These are phyloP conservation scores for Asterophora lycoperdoides DNA, from an alignment of 768 basidiomycete species.

Conservation along the genomic window DNA sequence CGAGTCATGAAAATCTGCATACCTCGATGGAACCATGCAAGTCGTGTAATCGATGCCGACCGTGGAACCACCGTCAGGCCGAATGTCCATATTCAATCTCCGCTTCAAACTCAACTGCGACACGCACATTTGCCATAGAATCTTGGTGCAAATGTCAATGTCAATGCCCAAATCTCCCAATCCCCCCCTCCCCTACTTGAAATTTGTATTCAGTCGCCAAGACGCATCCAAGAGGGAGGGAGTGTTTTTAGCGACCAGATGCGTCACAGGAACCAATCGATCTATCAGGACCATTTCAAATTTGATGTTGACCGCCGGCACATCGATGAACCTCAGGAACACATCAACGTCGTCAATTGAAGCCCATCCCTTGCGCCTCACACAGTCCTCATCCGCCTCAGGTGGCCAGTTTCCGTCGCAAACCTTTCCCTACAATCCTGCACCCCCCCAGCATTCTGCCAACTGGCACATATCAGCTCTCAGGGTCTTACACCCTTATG, in stretches of 20 bases:
- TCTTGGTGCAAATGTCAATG: conserved; percentile 30
- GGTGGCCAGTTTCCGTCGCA: too few relatives aligned
- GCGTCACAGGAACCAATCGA: conserved; percentile 36
- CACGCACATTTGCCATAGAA: too few relatives aligned
- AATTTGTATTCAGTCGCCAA: too few relatives aligned
- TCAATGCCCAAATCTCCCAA: too few relatives aligned
- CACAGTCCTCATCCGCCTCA: too few relatives aligned
- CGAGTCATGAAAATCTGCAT: neutral
- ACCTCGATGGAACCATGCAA: conserved; percentile 5
- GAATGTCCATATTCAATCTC: conserved; percentile 24
- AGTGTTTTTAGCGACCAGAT: neutral
- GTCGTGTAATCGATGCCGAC: conserved; percentile 10
- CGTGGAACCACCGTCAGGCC: conserved; percentile 11
- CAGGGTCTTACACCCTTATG: conserved; percentile 30
- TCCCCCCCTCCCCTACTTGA: too few relatives aligned
- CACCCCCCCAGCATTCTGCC: neutral
- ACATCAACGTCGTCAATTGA: neutral
- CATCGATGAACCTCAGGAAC: conserved; percentile 24
- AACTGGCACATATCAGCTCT: conserved; percentile 6
- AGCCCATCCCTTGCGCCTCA: too few relatives aligned
- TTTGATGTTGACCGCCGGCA: conserved; percentile 26
- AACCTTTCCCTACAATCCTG: neutral
- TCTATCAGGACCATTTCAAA: conserved; percentile 7
- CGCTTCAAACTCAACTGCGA: conserved; percentile 28
- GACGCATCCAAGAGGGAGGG: too few relatives aligned